phyloP scores from a whole-genome alignment of 83 land plant species.

The Larix sibirica region DNA sequence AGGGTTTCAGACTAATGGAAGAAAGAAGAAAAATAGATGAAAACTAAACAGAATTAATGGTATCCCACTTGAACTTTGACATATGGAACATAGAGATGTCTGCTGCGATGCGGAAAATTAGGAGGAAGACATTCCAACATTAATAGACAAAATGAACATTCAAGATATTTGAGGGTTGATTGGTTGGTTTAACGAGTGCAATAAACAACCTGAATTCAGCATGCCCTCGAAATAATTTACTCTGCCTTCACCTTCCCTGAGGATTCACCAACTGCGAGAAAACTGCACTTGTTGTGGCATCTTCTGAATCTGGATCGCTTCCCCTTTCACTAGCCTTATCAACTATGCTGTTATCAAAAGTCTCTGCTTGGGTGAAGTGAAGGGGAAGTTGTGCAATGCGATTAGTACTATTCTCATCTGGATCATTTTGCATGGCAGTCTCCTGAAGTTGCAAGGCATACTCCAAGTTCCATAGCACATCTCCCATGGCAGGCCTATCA shows the following conservation, averaged over 20 bases:
- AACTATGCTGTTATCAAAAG: conserved; percentile 2
- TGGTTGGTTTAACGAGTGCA: neutral
- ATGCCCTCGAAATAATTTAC: neutral
- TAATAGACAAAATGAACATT: too few species aligned
- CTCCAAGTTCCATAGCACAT: conserved; percentile 43
- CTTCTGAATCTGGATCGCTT: conserved; percentile 25
- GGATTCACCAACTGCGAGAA: conserved; percentile 68
- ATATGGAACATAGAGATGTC: too few species aligned
- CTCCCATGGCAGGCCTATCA: conserved; percentile 36
- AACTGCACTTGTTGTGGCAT: conserved; percentile 50
- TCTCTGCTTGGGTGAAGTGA: conserved; percentile 14
- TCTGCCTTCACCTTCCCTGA: conserved; percentile 35
- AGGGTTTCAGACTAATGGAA: too few species aligned
- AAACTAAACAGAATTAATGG: too few species aligned
- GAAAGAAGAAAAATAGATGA: too few species aligned
- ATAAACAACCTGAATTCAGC: neutral
- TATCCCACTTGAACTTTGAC: too few species aligned
- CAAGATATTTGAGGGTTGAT: too few species aligned
- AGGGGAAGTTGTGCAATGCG: conserved; percentile 15
- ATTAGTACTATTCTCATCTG: conserved; percentile 20
- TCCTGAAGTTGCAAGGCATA: conserved; percentile 42
- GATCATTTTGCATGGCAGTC: neutral
- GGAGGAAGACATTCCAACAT: too few species aligned
- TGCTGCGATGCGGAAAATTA: too few species aligned
- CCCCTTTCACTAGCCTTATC: conserved; percentile 12